Evolutionary conservation across 345 rosid genomes (phyloP), one percentile per base, ranked within the genome.

Genomic region (Gossypium australe): DNA sequence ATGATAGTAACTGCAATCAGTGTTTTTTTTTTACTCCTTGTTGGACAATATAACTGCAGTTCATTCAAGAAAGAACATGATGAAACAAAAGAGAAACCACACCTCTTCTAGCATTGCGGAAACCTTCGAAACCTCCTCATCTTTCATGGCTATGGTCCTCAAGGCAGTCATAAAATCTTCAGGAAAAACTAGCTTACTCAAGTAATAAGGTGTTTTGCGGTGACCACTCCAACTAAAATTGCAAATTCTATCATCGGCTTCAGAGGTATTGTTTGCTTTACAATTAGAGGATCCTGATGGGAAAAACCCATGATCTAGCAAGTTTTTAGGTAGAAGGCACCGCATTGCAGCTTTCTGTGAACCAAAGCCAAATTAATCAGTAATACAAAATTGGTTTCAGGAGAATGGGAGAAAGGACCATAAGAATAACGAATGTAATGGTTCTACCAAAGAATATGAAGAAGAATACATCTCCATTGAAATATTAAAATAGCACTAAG

Each of bases 181-280:
- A 17, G 97, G 94, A 78, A 94, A 90, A 61, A 94, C 89, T 78
- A 94, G 84, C 81, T 90, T 88, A 79, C 85, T 81, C 77, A 77
- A n/a, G 72, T 94, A 94, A 9, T 92, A 83, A 58, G 98, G 97
- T 7, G 29, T 84, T 80, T 64, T 85, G 66, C 98, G 97, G 77
- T 87, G 85, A 77, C 98, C 98, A 78, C 97, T 89, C 97, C 98
- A 94, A 85, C 97, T 94, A 78, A 86, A 90, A 84, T 82, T 86
- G 82, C 79, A 80, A 75, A 75, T 71, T 61, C 25, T 10, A 25
- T 74, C 83, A 25, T 72, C 82, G 44, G 25, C 77, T 65, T 75
- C 81, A 34, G 18, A 8, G 67, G 79, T 70, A 41, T 48, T 68
- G 52, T 48, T 80, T 70, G 70, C 75, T 82, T 84, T 80, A 66